These are phyloP conservation scores for Durio zibethinus DNA, from an alignment of 345 rosid species.

Conservation along the genomic window DNA sequence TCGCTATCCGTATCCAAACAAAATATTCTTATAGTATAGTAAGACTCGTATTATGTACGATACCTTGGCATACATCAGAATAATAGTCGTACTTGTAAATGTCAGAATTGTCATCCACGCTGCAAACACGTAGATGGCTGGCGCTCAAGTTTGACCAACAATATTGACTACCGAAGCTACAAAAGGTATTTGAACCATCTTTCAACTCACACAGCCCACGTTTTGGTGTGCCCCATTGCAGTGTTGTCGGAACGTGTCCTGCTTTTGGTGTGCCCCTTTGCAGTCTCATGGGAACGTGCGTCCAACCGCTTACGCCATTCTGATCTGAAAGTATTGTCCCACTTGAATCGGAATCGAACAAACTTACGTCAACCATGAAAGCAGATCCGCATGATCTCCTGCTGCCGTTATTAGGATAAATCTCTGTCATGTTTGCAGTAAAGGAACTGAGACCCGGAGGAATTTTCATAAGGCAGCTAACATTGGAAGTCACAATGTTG, in stretches of 20 bases:
- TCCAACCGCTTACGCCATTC: neutral
- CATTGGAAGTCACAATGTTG: neutral
- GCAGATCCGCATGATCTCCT: neutral
- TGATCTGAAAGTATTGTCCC: too few relatives aligned
- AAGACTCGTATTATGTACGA: neutral
- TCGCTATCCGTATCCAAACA: too few relatives aligned
- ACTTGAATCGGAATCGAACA: neutral
- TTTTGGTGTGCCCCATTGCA: neutral
- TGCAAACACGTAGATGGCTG: neutral
- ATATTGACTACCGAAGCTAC: neutral
- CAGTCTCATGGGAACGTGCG: neutral
- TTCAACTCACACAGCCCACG: neutral
- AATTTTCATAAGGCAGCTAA: neutral
- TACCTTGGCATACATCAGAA: neutral
- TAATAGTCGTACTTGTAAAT: neutral
- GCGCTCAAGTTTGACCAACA: neutral
- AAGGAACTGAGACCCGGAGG: neutral
- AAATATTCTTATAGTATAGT: neutral
- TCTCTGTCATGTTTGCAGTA: neutral
- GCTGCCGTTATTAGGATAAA: neutral
- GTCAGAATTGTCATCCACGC: neutral
- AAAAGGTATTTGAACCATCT: neutral
- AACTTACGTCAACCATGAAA: neutral
- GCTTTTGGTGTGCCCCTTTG: neutral
- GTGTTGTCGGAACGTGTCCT: neutral